These are phyloP conservation scores for Narthecium ossifragum DNA, from an alignment of 106 monocot genomes.

Conservation along the genomic window DNA sequence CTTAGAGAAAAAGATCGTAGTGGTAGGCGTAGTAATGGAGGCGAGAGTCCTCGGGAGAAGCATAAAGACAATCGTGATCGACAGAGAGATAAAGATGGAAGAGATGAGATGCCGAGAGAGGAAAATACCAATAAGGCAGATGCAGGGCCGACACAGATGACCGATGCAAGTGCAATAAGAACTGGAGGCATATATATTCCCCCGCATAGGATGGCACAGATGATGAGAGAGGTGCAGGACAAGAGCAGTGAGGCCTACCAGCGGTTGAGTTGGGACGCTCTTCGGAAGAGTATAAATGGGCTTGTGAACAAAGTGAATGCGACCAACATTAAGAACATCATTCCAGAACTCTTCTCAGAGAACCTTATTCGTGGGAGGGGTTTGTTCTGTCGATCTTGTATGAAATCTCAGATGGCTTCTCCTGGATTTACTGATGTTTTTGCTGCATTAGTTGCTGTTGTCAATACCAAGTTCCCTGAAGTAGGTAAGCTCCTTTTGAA, in stretches of 20 bases:
- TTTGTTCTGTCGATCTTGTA: slow-evolving; percentile 87
- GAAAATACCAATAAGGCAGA: slow-evolving; percentile 18
- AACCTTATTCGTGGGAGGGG: slow-evolving; percentile 85
- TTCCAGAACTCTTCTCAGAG: slow-evolving; percentile 88
- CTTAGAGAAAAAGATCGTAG: too few relatives aligned
- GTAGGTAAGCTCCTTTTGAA: slow-evolving; percentile 67
- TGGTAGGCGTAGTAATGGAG: too few relatives aligned
- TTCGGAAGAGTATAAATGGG: slow-evolving; percentile 86
- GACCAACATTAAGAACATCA: slow-evolving; percentile 92
- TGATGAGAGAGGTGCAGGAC: slow-evolving; percentile 87
- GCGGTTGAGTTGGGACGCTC: slow-evolving; percentile 88
- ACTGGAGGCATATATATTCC: slow-evolving; percentile 91
- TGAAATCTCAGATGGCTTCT: slow-evolving; percentile 96
- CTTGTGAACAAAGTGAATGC: slow-evolving; percentile 97
- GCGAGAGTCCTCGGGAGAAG: too few relatives aligned
- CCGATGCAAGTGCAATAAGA: slow-evolving; percentile 28
- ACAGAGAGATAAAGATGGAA: neutral
- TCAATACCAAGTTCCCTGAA: slow-evolving; percentile 94
- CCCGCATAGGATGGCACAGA: slow-evolving; percentile 68
- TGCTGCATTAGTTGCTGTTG: slow-evolving; percentile 81
- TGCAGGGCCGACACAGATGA: slow-evolving; percentile 15
- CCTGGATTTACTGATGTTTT: slow-evolving; percentile 95
- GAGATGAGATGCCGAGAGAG: slow-evolving; percentile 8
- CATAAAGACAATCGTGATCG: neutral
- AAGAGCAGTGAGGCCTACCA: slow-evolving; percentile 82